These are phyloP conservation scores for Phyllosticta ampelicida DNA, from an alignment of 2,329 filamentous ascomycete species.

Conservation along the genomic window DNA sequence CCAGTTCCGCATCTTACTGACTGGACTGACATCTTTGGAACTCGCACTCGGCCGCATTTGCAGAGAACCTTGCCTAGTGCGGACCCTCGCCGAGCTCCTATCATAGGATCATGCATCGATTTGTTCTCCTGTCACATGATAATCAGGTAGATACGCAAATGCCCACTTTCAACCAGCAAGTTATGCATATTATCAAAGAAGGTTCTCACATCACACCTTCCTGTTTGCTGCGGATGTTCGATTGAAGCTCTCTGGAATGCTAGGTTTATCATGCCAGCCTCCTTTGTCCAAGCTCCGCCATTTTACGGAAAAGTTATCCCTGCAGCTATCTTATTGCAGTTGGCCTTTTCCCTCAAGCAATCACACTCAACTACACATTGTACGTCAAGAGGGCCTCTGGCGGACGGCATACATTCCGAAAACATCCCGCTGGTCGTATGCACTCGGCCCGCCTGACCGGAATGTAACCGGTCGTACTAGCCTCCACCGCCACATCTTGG, in stretches of 20 bases:
- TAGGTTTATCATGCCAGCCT: not conserved
- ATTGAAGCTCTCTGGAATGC: not conserved
- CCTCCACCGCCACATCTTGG: not conserved
- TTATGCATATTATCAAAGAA: not conserved
- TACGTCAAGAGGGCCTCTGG: not conserved
- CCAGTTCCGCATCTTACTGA: not conserved
- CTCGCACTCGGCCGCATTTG: not conserved
- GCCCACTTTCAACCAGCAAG: not conserved
- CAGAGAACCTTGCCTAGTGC: not conserved
- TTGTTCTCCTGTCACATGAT: not conserved
- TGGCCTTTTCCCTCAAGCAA: not conserved
- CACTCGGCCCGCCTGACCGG: slow-evolving; percentile 1
- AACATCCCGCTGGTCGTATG: slow-evolving; percentile 2
- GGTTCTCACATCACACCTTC: not conserved
- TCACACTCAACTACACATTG: not conserved
- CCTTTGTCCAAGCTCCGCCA: not conserved
- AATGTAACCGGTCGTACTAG: slow-evolving; percentile 2
- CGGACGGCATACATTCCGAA: not conserved
- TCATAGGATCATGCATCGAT: not conserved
- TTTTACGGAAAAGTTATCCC: not conserved
- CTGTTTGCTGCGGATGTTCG: not conserved
- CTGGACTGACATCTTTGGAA: not conserved
- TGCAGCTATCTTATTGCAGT: not conserved
- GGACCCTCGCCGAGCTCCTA: not conserved
- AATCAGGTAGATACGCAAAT: not conserved